phyloP scores from a whole-genome alignment of 148 eudicot genomes.

The Amaranthus palmeri region DNA sequence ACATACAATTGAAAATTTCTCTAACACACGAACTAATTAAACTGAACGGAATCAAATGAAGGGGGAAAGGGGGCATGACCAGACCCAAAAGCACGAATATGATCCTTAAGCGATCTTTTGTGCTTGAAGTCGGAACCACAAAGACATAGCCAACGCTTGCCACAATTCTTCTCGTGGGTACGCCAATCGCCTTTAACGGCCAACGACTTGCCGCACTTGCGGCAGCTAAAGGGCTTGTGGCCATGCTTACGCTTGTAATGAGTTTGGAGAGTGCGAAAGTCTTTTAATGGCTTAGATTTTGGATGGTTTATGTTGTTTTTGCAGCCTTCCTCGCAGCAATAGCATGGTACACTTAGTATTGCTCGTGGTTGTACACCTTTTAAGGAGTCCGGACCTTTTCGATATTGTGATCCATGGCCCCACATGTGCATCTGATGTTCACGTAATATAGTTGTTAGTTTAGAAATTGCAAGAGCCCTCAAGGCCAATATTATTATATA shows the following conservation, averaged over 20 bases:
- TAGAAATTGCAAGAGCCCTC: neutral
- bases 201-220: slow-evolving; percentile 61
- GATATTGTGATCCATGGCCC: slow-evolving; percentile 79
- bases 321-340: slow-evolving; percentile 80
- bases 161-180: slow-evolving; percentile 90
- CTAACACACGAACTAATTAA: neutral
- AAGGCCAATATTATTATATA: too few species aligned
- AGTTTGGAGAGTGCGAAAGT: slow-evolving; percentile 75
- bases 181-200: slow-evolving; percentile 94
- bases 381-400: slow-evolving; percentile 68
- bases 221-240: slow-evolving; percentile 48
- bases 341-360: slow-evolving; percentile 58
- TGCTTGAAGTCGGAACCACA: slow-evolving; percentile 93
- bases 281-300: slow-evolving; percentile 65
- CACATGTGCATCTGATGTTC: slow-evolving; percentile 76
- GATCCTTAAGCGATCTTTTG: slow-evolving; percentile 82
- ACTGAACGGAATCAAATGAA: slow-evolving; percentile 24
- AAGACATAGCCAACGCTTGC: slow-evolving; percentile 79
- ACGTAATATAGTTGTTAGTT: neutral
- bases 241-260: slow-evolving; percentile 90
- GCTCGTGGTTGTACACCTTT: slow-evolving; percentile 62
- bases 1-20: neutral
- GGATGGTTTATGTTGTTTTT: slow-evolving; percentile 72
- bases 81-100: slow-evolving; percentile 58
- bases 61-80: slow-evolving; percentile 45